phyloP scores from a whole-genome alignment of 768 basidiomycete species.

The Suillus tomentosus region DNA sequence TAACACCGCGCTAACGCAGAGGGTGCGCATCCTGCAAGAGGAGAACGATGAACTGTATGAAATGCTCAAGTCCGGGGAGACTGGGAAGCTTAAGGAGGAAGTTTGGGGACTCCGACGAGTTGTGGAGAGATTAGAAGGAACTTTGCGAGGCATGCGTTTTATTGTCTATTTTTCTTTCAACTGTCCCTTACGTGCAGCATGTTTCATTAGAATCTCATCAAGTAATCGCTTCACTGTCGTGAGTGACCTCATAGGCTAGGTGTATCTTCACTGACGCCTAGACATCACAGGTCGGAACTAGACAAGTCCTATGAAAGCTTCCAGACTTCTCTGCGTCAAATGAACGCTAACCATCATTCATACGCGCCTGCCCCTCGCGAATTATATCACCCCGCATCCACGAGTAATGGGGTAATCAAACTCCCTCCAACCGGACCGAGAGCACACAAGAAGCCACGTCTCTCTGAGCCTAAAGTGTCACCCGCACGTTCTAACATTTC shows the following conservation, averaged over 20 bases:
- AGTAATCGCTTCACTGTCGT: constrained; percentile 73
- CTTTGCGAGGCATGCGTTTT: constrained; percentile 63
- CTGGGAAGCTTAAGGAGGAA: constrained; percentile 81
- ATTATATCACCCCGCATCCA: constrained; percentile 39
- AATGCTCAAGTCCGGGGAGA: constrained; percentile 71
- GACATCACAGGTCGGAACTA: constrained; percentile 60
- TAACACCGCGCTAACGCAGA: constrained; percentile 72
- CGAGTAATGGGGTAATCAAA: constrained; percentile 43
- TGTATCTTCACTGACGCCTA: constrained; percentile 21
- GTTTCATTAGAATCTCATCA: constrained; percentile 69
- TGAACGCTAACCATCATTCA: constrained; percentile 40
- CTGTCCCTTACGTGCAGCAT: constrained; percentile 13
- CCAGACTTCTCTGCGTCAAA: constrained; percentile 45
- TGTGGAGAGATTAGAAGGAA: constrained; percentile 69
- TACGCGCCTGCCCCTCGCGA: constrained; percentile 48
- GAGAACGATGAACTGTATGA: constrained; percentile 89
- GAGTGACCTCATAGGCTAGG: constrained; percentile 29
- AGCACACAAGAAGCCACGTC: constrained; percentile 76
- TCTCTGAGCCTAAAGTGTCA: constrained; percentile 53
- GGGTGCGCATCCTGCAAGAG: constrained; percentile 72
- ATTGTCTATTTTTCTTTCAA: constrained; percentile 5
- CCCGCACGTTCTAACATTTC: constrained; percentile 35
- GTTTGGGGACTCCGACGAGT: constrained; percentile 67
- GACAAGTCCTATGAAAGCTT: constrained; percentile 76
- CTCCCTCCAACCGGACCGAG: constrained; percentile 78